Conservation (phyloP, 345 rosid genomes). For the Populus alba region DNA sequence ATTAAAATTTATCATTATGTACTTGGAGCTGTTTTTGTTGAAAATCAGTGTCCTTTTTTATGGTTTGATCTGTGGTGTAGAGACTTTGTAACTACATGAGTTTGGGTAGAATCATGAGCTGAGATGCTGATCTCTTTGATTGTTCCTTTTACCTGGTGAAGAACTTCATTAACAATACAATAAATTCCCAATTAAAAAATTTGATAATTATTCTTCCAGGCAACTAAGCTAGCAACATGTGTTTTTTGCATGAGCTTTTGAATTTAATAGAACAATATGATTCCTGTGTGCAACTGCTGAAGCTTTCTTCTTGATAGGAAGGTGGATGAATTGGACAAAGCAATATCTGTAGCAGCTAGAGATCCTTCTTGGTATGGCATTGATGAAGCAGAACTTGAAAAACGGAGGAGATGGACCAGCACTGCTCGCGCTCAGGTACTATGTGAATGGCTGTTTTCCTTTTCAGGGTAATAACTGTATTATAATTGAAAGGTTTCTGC, state of each 20-base stretch:
- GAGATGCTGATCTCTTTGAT: not conserved
- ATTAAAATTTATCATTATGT: constrained; percentile 8
- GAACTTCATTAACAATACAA: not conserved
- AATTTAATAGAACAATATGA: not conserved
- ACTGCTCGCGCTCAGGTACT: constrained; percentile 75
- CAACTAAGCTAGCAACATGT: not conserved
- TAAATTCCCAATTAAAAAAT: not conserved
- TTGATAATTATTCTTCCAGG: not conserved
- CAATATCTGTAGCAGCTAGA: constrained; percentile 79
- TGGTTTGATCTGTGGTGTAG: not conserved
- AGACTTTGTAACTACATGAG: not conserved
- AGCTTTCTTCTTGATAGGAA: constrained; percentile 60
- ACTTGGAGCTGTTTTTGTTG: not conserved
- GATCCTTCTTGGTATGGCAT: constrained; percentile 93
- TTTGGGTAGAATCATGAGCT: not conserved
- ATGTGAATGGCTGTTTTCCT: not conserved
- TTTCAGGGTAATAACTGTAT: not conserved
- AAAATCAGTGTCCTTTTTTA: not conserved
- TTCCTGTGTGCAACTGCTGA: constrained; percentile 44
- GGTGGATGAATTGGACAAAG: constrained; percentile 97
- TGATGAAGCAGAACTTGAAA: constrained; percentile 77
- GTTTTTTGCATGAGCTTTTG: not conserved
- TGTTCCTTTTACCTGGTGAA: not conserved
- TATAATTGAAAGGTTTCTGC: not conserved
- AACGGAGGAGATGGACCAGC: constrained; percentile 87